phyloP scores from a whole-genome alignment of 1,284 basidiomycete species.

The Leccinum griseonigrum region DNA sequence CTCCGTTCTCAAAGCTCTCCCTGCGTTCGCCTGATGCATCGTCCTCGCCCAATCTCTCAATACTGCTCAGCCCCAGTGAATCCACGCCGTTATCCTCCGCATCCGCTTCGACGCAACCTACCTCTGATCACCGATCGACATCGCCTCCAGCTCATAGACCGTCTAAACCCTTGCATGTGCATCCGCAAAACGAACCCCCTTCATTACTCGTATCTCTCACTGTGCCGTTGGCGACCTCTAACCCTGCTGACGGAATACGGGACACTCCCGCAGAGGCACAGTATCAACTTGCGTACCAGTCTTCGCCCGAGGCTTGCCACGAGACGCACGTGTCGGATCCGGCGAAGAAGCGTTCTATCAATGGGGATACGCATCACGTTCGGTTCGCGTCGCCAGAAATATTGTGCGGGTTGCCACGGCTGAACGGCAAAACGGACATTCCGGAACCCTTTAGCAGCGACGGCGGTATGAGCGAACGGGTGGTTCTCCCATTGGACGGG shows the following conservation, averaged over 20 bases:
- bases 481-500: neutral
- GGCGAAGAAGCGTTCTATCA: slow-evolving; percentile 14
- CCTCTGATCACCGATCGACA: slow-evolving; percentile 9
- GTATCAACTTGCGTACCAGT: slow-evolving; percentile 20
- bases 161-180: slow-evolving; percentile 30
- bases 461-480: neutral
- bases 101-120: neutral
- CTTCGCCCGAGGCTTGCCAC: slow-evolving; percentile 21
- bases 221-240: slow-evolving; percentile 6
- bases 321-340: slow-evolving; percentile 7
- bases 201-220: slow-evolving; percentile 7
- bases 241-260: slow-evolving; percentile 16
- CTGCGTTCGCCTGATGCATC: slow-evolving; percentile 31
- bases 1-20: slow-evolving; percentile 39
- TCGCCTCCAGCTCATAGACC: slow-evolving; percentile 20
- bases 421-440: slow-evolving; percentile 11
- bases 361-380: slow-evolving; percentile 27
- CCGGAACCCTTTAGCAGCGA: neutral
- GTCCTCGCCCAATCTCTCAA: slow-evolving; percentile 11
- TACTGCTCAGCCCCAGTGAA: slow-evolving; percentile 8
- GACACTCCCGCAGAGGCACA: slow-evolving; percentile 30
- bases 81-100: neutral
- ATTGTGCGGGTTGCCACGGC: slow-evolving; percentile 14
- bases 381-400: slow-evolving; percentile 33
- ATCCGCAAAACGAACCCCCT: slow-evolving; percentile 23